Conservation (phyloP, 2,329 filamentous ascomycete genomes). For the Stagonosporopsis tanaceti region DNA sequence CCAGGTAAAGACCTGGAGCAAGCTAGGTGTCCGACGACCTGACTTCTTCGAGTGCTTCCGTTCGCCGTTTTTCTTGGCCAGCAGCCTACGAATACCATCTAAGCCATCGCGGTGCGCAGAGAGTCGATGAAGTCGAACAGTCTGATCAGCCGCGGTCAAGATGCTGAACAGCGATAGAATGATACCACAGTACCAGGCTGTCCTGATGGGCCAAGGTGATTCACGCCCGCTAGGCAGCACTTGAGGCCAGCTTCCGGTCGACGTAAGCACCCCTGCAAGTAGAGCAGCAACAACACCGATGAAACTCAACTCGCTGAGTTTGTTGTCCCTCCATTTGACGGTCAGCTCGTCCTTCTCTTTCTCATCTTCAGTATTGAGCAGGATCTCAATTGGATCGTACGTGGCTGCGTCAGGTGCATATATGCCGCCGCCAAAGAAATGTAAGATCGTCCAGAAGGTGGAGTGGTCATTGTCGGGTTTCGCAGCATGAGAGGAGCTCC, state of each 20-base stretch:
- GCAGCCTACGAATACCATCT: constrained; percentile 45
- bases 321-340: constrained; percentile 50
- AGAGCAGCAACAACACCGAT: constrained; percentile 49
- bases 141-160: constrained; percentile 55
- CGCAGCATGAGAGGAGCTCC: constrained; percentile 22
- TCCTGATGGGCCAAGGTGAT: constrained; percentile 53
- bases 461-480: constrained; percentile 13
- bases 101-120: constrained; percentile 52
- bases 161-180: constrained; percentile 62
- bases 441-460: constrained; percentile 24
- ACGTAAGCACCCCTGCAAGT: constrained; percentile 52
- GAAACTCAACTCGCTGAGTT: constrained; percentile 53
- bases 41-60: constrained; percentile 25
- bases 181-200: constrained; percentile 55
- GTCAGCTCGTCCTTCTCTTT: constrained; percentile 49
- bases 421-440: constrained; percentile 46
- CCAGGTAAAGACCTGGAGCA: constrained; percentile 47
- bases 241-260: constrained; percentile 55
- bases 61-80: constrained; percentile 38
- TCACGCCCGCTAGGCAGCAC: constrained; percentile 49
- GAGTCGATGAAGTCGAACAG: constrained; percentile 54
- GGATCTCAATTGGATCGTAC: constrained; percentile 48
- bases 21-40: constrained; percentile 30
- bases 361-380: constrained; percentile 48
- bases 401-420: constrained; percentile 45